A percentile compares a stretch with the other conserved stretches of the same genome.
Conservation (phyloP, 2,329 filamentous ascomycete species). For the Fusarium equiseti region DNA sequence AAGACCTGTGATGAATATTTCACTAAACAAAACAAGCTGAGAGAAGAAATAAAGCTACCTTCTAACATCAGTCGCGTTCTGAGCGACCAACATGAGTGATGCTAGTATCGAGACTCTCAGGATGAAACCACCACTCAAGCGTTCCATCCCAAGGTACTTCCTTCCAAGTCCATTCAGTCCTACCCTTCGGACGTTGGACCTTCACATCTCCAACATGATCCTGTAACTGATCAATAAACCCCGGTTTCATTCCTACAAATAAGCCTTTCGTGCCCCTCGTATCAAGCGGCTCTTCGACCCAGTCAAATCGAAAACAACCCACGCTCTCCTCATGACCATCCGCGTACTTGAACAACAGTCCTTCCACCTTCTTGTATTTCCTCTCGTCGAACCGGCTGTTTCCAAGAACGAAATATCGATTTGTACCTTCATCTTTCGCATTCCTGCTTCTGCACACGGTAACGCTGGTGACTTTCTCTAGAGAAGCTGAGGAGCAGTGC, state of each 20-base stretch:
- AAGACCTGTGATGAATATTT: no score
- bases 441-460: not conserved
- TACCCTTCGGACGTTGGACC: accelerated
- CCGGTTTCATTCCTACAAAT: not conserved
- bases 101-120: slow-evolving; percentile 6
- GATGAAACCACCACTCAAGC: slow-evolving; percentile 27
- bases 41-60: no score
- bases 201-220: not conserved
- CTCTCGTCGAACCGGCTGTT: not conserved
- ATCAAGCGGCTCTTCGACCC: not conserved
- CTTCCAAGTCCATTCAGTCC: not conserved
- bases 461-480: not conserved
- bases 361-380: not conserved
- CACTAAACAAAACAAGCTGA: no score
- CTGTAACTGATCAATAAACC: not conserved
- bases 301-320: slow-evolving; percentile 17
- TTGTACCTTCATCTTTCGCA: not conserved
- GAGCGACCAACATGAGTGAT: not conserved
- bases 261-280: not conserved
- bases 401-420: not conserved
- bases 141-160: slow-evolving; percentile 12
- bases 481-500: not conserved
- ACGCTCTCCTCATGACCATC: slow-evolving; percentile 7
- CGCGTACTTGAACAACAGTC: not conserved
- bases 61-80: no score